phyloP scores from a whole-genome alignment of 2,329 filamentous ascomycete species.

The Coniochaeta sp. region DNA sequence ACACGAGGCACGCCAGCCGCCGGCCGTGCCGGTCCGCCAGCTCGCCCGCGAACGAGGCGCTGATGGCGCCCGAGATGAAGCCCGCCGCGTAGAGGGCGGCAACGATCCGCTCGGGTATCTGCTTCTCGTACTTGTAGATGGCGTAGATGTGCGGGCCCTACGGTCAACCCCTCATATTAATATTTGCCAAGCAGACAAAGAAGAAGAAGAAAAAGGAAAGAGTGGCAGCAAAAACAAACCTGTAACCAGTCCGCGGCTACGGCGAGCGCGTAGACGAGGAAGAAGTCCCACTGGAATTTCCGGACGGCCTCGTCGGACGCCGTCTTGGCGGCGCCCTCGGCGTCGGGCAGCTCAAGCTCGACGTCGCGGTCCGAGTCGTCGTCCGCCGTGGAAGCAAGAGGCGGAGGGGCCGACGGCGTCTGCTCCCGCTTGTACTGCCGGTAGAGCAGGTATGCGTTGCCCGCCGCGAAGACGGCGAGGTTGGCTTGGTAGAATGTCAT shows the following conservation, averaged over 20 bases:
- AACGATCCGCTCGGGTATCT: slow-evolving; percentile 34
- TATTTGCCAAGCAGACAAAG: no score
- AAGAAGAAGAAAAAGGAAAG: no score
- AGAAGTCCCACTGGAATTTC: slow-evolving; percentile 16
- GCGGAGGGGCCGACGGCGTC: background rate
- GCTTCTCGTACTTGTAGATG: slow-evolving; percentile 43
- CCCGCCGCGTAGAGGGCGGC: slow-evolving; percentile 37
- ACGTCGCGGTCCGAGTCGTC: slow-evolving; percentile 6
- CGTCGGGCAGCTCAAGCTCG: slow-evolving; percentile 4
- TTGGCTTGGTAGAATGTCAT: slow-evolving; percentile 18
- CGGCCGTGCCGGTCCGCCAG: slow-evolving; percentile 39
- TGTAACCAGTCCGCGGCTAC: slow-evolving; percentile 26
- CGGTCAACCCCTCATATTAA: background rate
- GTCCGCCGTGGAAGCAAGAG: background rate
- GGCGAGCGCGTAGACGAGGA: slow-evolving; percentile 20
- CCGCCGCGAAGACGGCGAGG: slow-evolving; percentile 13
- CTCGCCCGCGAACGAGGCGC: slow-evolving; percentile 30
- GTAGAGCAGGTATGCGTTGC: slow-evolving; percentile 16
- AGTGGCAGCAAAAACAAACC: slow-evolving; percentile 9
- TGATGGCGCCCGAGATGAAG: slow-evolving; percentile 40
- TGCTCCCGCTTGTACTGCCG: slow-evolving; percentile 12
- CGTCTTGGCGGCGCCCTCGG: background rate
- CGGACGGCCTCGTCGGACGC: slow-evolving; percentile 5
- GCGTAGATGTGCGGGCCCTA: slow-evolving; percentile 43
- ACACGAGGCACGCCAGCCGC: slow-evolving; percentile 41